Percentiles rank a stretch among this genome's conserved stretches.
Conservation (phyloP, 176 grass and related monocot genomes). For the Luzula sylvatica region DNA sequence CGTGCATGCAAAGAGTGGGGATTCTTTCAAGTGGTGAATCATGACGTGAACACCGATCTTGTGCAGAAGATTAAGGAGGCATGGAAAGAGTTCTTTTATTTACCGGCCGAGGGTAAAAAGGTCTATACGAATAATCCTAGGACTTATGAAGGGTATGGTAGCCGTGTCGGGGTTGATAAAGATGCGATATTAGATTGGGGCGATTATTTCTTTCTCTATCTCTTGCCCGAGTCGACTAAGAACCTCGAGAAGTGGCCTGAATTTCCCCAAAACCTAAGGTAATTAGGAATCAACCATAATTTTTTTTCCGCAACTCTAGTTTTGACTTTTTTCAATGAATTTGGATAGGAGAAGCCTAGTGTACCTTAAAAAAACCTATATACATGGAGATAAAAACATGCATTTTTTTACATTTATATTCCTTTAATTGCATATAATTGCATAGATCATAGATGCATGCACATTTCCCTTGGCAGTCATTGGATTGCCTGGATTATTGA, state of each 20-base stretch:
- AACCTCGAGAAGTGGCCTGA: slow-evolving; percentile 50
- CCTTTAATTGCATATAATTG: no score
- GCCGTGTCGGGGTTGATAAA: slow-evolving; percentile 67
- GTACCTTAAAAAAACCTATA: no score
- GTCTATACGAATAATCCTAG: slow-evolving; percentile 38
- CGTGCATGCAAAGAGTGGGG: slow-evolving; percentile 56
- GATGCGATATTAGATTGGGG: slow-evolving; percentile 47
- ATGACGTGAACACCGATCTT: slow-evolving; percentile 25
- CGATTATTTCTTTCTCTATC: slow-evolving; percentile 61
- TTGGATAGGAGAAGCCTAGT: no score
- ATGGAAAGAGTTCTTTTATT: slow-evolving; percentile 65
- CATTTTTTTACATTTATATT: no score
- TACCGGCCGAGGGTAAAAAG: slow-evolving; percentile 38
- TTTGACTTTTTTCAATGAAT: no score
- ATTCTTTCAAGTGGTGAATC: slow-evolving; percentile 76
- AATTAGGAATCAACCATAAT: background rate
- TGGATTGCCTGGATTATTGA: no score
- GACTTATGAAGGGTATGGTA: slow-evolving; percentile 70
- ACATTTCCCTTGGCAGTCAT: no score
- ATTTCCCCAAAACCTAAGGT: slow-evolving; percentile 41
- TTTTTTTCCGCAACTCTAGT: no score
- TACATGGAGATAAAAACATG: no score
- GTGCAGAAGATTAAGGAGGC: slow-evolving; percentile 27
- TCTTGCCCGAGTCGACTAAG: slow-evolving; percentile 24
- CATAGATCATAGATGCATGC: no score